A percentile compares a stretch with the other conserved stretches of the same genome.
Conservation (phyloP, 2,329 filamentous ascomycete genomes). For the Elsinoe batatas region DNA sequence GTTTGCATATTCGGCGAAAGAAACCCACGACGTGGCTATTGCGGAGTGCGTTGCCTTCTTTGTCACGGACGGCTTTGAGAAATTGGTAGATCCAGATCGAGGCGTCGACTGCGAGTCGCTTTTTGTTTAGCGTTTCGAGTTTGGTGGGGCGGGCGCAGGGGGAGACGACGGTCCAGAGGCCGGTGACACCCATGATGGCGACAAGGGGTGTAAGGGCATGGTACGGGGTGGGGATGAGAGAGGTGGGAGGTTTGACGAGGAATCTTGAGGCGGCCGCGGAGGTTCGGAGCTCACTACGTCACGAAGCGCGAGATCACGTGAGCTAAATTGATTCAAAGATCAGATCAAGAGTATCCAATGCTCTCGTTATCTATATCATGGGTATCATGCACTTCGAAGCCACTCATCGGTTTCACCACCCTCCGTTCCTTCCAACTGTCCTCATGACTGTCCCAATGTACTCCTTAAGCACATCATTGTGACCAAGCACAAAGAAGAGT, state of each 20-base stretch:
- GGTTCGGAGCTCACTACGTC: conserved; percentile 1
- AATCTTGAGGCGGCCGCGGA: neutral
- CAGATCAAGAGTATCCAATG: neutral
- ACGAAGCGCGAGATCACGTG: conserved; percentile 10
- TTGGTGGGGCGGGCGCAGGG: conserved; percentile 93
- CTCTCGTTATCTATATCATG: conserved; percentile 6
- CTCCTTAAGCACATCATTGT: conserved; percentile 44
- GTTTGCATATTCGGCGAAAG: conserved; percentile 95
- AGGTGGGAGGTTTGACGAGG: neutral
- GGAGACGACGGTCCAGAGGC: conserved; percentile 92
- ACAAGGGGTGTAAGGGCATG: neutral
- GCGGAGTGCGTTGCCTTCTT: conserved; percentile 90
- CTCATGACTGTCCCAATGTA: conserved; percentile 23
- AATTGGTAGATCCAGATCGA: conserved; percentile 99
- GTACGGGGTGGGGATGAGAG: neutral
- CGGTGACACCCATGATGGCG: conserved; percentile 79
- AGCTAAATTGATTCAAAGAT: neutral
- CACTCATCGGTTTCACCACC: neutral
- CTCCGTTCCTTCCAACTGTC: conserved; percentile 6
- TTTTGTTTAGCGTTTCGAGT: conserved; percentile 89
- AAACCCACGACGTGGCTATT: conserved; percentile 96
- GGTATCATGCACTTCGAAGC: conserved; percentile 1
- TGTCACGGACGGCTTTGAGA: conserved; percentile 95
- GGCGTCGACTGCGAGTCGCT: conserved; percentile 91
- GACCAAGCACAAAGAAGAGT: conserved; percentile 59